phyloP scores from a whole-genome alignment of 2,329 filamentous ascomycete species.

The Penicillium concentricum region DNA sequence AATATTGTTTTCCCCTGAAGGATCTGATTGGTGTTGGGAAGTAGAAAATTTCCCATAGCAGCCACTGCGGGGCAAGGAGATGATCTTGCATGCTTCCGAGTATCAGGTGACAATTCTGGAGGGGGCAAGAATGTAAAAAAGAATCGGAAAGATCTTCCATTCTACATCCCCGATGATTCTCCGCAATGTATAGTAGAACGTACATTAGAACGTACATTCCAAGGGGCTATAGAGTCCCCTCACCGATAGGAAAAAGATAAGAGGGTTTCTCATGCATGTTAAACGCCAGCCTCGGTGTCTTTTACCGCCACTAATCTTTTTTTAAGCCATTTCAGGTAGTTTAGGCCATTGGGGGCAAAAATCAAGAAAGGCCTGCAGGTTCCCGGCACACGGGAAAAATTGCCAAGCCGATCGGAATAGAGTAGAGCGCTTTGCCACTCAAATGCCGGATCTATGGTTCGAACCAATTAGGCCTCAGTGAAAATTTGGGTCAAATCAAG shows the following conservation, averaged over 20 bases:
- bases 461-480: constrained; percentile 10
- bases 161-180: background rate
- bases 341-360: background rate
- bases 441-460: constrained; percentile 4
- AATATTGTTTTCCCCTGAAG: background rate
- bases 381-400: background rate
- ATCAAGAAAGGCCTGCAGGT: constrained; percentile 6
- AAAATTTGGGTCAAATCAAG: background rate
- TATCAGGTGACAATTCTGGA: background rate
- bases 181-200: background rate
- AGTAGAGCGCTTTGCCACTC: constrained; percentile 22
- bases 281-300: constrained; percentile 13
- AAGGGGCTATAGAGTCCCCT: background rate
- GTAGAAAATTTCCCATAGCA: constrained; percentile 16
- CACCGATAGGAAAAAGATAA: background rate
- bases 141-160: constrained; percentile 7
- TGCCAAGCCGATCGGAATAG: constrained; percentile 14
- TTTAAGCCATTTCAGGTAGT: background rate
- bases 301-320: constrained; percentile 18
- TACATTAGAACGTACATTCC: background rate
- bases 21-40: constrained; percentile 13
- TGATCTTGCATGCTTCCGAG: constrained; percentile 23
- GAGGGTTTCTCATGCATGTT: constrained; percentile 20
- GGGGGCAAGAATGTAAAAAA: constrained; percentile 6
- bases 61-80: constrained; percentile 26